Conservation (phyloP, 2,329 filamentous ascomycete species). For the Neonectria coccinea region DNA sequence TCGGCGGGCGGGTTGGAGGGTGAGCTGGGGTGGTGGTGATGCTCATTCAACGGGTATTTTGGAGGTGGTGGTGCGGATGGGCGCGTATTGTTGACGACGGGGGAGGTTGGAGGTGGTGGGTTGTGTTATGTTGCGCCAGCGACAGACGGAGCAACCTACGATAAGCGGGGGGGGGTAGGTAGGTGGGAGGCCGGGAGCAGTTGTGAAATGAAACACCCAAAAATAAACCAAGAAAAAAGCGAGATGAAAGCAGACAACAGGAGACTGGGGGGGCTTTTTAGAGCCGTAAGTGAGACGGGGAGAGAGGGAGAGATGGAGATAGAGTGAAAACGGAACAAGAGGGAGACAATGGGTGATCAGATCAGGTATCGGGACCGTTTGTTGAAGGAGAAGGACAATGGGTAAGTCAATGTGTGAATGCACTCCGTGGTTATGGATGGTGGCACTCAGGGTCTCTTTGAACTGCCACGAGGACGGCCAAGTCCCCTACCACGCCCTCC, state of each 20-base stretch:
- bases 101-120: conserved; percentile 11
- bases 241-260: conserved; percentile 4
- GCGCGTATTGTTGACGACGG: conserved; percentile 24
- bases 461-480: conserved; percentile 4
- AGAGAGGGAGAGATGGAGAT: too few relatives aligned
- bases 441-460: conserved; percentile 1
- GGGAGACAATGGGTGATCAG: conserved; percentile 2
- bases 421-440: not conserved
- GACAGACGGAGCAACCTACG: conserved; percentile 32
- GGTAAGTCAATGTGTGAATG: not conserved
- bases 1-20: conserved; percentile 21
- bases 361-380: not conserved
- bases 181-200: not conserved
- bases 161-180: not conserved
- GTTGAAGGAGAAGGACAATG: not conserved
- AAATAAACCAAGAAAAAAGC: not conserved
- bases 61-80: not conserved
- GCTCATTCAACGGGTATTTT: conserved; percentile 41
- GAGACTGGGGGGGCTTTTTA: not conserved
- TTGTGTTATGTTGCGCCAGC: conserved; percentile 19
- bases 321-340: not conserved
- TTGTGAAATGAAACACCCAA: not conserved
- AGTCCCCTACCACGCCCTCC: not conserved
- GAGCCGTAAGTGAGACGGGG: not conserved
- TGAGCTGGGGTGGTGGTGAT: conserved; percentile 24